Evolutionary conservation across 805 yeast species (phyloP).

Genomic region (Barnettozyma wickerhamii): DNA sequence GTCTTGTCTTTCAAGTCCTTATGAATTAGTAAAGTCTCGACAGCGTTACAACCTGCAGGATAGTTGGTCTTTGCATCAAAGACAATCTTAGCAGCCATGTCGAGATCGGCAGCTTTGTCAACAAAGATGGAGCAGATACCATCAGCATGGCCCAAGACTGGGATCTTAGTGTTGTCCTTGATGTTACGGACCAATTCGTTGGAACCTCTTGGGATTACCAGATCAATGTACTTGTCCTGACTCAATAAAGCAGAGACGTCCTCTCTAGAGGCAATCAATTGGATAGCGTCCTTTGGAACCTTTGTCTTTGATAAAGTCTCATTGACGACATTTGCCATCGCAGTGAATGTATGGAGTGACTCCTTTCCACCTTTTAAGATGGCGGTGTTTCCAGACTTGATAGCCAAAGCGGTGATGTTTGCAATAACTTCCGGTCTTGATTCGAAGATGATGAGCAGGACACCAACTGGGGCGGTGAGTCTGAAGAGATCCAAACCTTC

Average conservation of each 20-base stretch:
- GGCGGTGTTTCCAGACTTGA: slow-evolving; percentile 96
- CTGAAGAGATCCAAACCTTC: slow-evolving; percentile 82
- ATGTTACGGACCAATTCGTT: slow-evolving; percentile 85
- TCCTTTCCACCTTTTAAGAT: slow-evolving; percentile 98
- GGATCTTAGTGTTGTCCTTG: slow-evolving; percentile 85
- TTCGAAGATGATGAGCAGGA: slow-evolving; percentile 86
- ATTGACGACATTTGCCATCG: slow-evolving; percentile 70
- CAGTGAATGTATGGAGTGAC: slow-evolving; percentile 76
- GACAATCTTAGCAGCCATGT: slow-evolving; percentile 69
- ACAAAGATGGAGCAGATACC: slow-evolving; percentile 91
- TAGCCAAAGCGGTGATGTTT: slow-evolving; percentile 90
- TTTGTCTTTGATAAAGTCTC: slow-evolving; percentile 53
- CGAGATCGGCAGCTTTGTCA: slow-evolving; percentile 71
- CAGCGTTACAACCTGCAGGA: slow-evolving; percentile 99
- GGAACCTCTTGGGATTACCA: slow-evolving; percentile 98
- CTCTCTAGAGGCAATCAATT: slow-evolving; percentile 82
- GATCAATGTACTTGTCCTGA: slow-evolving; percentile 87
- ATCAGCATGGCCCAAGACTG: slow-evolving; percentile 98
- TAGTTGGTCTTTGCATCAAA: slow-evolving; percentile 92
- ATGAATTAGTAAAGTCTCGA: slow-evolving; percentile 76
- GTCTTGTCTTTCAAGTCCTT: slow-evolving; percentile 33
- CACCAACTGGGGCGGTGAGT: slow-evolving; percentile 93
- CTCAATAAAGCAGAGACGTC: slow-evolving; percentile 80
- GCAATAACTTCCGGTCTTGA: slow-evolving; percentile 98
- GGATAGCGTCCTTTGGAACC: slow-evolving; percentile 80